These are phyloP conservation scores for Paraphoma chrysanthemicola DNA, from an alignment of 2,329 filamentous ascomycete species.

Conservation along the genomic window DNA sequence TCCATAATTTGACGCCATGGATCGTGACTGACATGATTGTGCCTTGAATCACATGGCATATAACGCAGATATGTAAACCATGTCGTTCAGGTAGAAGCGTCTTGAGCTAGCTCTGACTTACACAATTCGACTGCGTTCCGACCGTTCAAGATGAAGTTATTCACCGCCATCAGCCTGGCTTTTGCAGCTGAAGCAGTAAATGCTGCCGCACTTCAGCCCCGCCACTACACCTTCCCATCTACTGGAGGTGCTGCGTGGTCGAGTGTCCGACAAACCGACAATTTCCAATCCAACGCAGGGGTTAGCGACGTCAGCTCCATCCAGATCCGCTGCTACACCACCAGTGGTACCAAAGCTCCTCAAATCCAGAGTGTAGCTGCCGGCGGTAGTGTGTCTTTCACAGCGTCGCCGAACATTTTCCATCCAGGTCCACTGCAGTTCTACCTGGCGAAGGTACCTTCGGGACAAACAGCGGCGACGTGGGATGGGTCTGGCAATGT, in stretches of 20 bases:
- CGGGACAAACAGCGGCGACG: slow-evolving; percentile 29
- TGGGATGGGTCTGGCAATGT: slow-evolving; percentile 44
- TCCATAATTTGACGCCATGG: slow-evolving; percentile 24
- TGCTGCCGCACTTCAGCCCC: slow-evolving; percentile 31
- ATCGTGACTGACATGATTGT: slow-evolving; percentile 4
- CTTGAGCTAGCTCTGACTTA: neutral
- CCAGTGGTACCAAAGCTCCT: slow-evolving; percentile 18
- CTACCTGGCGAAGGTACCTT: slow-evolving; percentile 47
- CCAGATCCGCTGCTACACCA: slow-evolving; percentile 45
- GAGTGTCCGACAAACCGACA: slow-evolving; percentile 41
- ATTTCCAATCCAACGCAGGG: slow-evolving; percentile 36
- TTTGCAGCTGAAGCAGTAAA: slow-evolving; percentile 24
- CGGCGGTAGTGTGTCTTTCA: slow-evolving; percentile 43
- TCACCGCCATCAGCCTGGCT: slow-evolving; percentile 23
- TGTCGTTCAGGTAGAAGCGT: neutral
- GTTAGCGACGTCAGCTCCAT: slow-evolving; percentile 34
- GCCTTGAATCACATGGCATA: slow-evolving; percentile 3
- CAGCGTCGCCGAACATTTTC: slow-evolving; percentile 36
- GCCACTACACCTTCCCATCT: slow-evolving; percentile 40
- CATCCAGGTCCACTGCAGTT: slow-evolving; percentile 47
- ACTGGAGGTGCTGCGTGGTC: slow-evolving; percentile 37
- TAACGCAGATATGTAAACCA: slow-evolving; percentile 1
- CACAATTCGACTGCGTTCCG: neutral
- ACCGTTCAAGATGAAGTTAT: slow-evolving; percentile 33
- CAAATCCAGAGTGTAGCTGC: slow-evolving; percentile 33